Evolutionary conservation across 1,284 basidiomycete genomes (phyloP).

Genomic region (Pseudozyma thailandica): DNA sequence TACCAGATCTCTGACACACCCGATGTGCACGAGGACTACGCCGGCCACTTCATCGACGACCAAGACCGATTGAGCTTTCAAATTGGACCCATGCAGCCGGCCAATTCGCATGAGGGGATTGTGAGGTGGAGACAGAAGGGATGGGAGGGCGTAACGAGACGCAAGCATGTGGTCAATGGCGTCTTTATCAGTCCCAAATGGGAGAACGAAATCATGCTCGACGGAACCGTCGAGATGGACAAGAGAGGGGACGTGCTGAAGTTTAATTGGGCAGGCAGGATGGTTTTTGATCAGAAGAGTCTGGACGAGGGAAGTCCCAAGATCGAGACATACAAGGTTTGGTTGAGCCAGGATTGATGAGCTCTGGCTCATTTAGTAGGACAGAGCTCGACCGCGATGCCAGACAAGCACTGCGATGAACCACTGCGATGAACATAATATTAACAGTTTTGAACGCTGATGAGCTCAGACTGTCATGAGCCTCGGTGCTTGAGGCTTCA

Average conservation of each 20-base stretch:
- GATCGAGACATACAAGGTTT: conserved; percentile 51
- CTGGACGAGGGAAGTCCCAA: conserved; percentile 30
- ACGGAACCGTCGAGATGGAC: conserved; percentile 52
- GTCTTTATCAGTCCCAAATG: conserved; percentile 44
- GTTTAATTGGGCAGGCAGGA: conserved; percentile 52
- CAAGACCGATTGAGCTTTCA: conserved; percentile 39
- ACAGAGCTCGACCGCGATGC: no score
- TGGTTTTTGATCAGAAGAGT: conserved; percentile 48
- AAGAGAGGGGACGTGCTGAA: conserved; percentile 41
- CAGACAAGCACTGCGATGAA: no score
- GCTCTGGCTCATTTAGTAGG: no score
- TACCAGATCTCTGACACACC: conserved; percentile 47
- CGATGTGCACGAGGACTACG: conserved; percentile 44
- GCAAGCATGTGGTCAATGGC: conserved; percentile 49
- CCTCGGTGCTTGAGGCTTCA: no score
- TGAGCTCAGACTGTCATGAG: no score
- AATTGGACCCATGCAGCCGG: conserved; percentile 51
- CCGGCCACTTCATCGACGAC: conserved; percentile 32
- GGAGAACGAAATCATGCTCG: conserved; percentile 51
- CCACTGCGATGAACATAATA: no score
- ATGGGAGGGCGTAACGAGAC: conserved; percentile 37
- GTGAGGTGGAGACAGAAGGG: conserved; percentile 47
- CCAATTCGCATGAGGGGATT: conserved; percentile 29
- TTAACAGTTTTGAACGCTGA: no score
- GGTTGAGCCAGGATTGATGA: no score